These are phyloP conservation scores for Verticillium klebahnii DNA, from an alignment of 2,329 filamentous ascomycete genomes.

Conservation along the genomic window DNA sequence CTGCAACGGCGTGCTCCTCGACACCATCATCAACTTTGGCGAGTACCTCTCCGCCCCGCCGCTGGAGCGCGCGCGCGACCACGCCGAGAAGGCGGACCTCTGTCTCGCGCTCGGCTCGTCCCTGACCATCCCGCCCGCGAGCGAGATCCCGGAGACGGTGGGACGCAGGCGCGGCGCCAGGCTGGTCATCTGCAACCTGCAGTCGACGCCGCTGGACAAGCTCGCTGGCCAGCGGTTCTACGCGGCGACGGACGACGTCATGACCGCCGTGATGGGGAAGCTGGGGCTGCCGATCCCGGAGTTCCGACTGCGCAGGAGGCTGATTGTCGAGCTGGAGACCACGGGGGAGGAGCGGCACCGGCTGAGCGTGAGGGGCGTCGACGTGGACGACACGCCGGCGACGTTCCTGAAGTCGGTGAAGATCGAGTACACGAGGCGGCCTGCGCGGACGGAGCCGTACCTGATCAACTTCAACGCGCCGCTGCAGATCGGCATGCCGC, in stretches of 20 bases:
- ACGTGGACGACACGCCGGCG: slow-evolving; percentile 34
- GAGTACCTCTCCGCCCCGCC: slow-evolving; percentile 27
- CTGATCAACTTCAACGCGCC: slow-evolving; percentile 25
- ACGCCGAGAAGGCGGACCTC: slow-evolving; percentile 36
- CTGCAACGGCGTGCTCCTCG: slow-evolving; percentile 32
- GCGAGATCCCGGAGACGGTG: slow-evolving; percentile 31
- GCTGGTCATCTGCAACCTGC: slow-evolving; percentile 41
- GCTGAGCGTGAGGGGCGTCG: slow-evolving; percentile 27
- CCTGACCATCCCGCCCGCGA: slow-evolving; percentile 36
- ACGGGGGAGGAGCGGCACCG: slow-evolving; percentile 17
- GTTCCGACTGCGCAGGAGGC: slow-evolving; percentile 30
- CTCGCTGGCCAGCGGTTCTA: slow-evolving; percentile 27
- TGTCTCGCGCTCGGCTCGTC: slow-evolving; percentile 43
- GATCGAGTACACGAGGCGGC: slow-evolving; percentile 29
- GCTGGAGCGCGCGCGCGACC: slow-evolving; percentile 24
- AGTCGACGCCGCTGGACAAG: slow-evolving; percentile 34
- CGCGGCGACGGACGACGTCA: slow-evolving; percentile 31
- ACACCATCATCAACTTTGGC: slow-evolving; percentile 42
- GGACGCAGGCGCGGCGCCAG: slow-evolving; percentile 22
- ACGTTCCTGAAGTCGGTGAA: slow-evolving; percentile 35
- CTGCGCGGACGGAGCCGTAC: slow-evolving; percentile 31
- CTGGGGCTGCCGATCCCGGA: slow-evolving; percentile 28
- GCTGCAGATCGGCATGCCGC: slow-evolving; percentile 14
- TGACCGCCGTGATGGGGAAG: slow-evolving; percentile 33
- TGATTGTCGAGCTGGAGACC: slow-evolving; percentile 22